These are phyloP conservation scores for Penicillium manginii DNA, from an alignment of 495 filamentous ascomycete species.

Conservation along the genomic window DNA sequence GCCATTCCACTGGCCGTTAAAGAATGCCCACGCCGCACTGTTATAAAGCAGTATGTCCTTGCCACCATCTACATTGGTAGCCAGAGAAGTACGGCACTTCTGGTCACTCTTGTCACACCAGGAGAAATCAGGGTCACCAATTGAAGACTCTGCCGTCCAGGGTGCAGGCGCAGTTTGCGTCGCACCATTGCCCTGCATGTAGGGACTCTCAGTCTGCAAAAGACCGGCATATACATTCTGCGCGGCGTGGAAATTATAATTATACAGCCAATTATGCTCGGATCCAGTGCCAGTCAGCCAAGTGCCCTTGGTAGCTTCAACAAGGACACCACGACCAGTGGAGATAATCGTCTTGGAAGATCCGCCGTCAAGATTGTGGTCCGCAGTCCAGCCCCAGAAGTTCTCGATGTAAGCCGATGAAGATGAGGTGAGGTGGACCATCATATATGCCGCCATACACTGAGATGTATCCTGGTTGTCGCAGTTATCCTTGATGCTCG, in stretches of 20 bases:
- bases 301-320: constrained; percentile 49
- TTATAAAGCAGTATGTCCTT: constrained; percentile 59
- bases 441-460: constrained; percentile 48
- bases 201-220: constrained; percentile 51
- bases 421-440: constrained; percentile 52
- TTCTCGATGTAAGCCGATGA: constrained; percentile 60
- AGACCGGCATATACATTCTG: constrained; percentile 51
- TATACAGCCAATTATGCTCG: constrained; percentile 55
- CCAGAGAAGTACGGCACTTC: constrained; percentile 48
- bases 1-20: constrained; percentile 41
- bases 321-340: constrained; percentile 52
- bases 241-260: constrained; percentile 53
- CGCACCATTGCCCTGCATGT: constrained; percentile 48
- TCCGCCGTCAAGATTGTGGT: constrained; percentile 52
- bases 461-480: constrained; percentile 28
- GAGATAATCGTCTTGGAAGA: constrained; percentile 44
- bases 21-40: constrained; percentile 56
- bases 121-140: constrained; percentile 48
- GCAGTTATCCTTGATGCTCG: constrained; percentile 40
- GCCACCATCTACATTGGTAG: constrained; percentile 40
- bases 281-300: constrained; percentile 49
- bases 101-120: constrained; percentile 37
- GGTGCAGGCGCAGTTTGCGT: constrained; percentile 43
- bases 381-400: constrained; percentile 63
- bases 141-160: constrained; percentile 37